Evolutionary conservation across 306 rosid genomes (phyloP), one percentile per base, ranked within the genome.

Genomic region (Fragaria nilgerrensis): DNA sequence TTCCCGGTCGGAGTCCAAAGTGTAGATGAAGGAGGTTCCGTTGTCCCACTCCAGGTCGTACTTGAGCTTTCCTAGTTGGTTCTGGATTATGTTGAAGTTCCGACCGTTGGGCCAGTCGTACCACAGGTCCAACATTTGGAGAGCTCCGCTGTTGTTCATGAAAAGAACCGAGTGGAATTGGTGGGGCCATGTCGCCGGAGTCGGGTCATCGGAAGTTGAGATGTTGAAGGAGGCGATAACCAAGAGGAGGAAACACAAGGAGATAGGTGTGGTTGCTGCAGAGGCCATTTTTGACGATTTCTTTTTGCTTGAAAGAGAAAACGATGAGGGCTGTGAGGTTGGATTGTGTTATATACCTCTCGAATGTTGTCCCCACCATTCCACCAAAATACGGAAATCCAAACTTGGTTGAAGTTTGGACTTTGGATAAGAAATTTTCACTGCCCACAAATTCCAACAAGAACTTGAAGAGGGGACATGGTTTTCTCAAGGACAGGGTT

Each of bases 81-180:
- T 74, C 69, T 87, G 96, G 8, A 90, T 82, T 34, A 95, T 95
- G 87, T 95, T 95, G 89, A 89, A 95, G 86, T 95, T 95, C 9
- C 98, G 92, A 0, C 97, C 98, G n/a, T 90, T 95, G 73, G 91
- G 80, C 98, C 98, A 92, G 70, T 94, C 98, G 91, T 94, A 94
- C 98, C 98, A 92, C 32, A 94, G 85, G 73, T 94, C 88, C 39
- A 87, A 43, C 11, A 79, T 75, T 83, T 94, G 87, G 0, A 89
- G 83, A 1, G 59, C 14, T 48, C 95, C 95, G 69, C 73, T 82
- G 37, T 72, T 12, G 85, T 87, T 92, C 96, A 90, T 86, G 66
- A 88, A 77, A 1, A 92, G 82, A 14, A 92, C 22, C 7, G 97
- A 85, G 82, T 92, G 98, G 84, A 92, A 92, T 19, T 92, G 97